Percentiles rank a stretch among this genome's conserved stretches.
Conservation (phyloP, 2,329 filamentous ascomycete species). For the Microcera coccophila region DNA sequence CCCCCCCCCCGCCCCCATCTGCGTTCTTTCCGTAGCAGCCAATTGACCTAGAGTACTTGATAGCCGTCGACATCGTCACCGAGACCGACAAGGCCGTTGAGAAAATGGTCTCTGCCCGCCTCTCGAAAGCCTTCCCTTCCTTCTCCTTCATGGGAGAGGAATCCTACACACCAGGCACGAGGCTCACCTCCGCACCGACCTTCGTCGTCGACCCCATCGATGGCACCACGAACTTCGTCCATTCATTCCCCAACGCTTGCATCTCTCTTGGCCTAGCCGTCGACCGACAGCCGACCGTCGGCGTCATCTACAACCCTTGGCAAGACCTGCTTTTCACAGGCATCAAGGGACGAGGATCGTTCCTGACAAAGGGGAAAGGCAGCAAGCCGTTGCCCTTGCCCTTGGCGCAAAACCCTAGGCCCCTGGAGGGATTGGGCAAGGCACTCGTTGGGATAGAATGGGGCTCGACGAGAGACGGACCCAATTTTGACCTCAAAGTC, state of each 20-base stretch:
- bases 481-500: conserved; percentile 67
- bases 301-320: conserved; percentile 79
- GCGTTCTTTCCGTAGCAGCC: background rate
- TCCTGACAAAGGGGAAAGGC: conserved; percentile 45
- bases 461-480: conserved; percentile 64
- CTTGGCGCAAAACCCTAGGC: conserved; percentile 45
- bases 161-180: conserved; percentile 65
- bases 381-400: conserved; percentile 38
- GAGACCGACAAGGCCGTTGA: conserved; percentile 65
- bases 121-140: conserved; percentile 50
- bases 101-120: conserved; percentile 53
- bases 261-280: conserved; percentile 72
- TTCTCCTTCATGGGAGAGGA: conserved; percentile 71
- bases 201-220: conserved; percentile 83
- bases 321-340: conserved; percentile 65
- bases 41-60: conserved; percentile 4
- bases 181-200: conserved; percentile 62
- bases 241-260: conserved; percentile 69
- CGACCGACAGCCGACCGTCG: conserved; percentile 58
- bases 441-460: conserved; percentile 70
- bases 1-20: conserved; percentile 53
- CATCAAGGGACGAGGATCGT: conserved; percentile 65
- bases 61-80: conserved; percentile 66
- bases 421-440: conserved; percentile 56
- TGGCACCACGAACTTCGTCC: conserved; percentile 75